These are phyloP conservation scores for Thuja plicata DNA, from an alignment of 83 land plant genomes.

Conservation along the genomic window DNA sequence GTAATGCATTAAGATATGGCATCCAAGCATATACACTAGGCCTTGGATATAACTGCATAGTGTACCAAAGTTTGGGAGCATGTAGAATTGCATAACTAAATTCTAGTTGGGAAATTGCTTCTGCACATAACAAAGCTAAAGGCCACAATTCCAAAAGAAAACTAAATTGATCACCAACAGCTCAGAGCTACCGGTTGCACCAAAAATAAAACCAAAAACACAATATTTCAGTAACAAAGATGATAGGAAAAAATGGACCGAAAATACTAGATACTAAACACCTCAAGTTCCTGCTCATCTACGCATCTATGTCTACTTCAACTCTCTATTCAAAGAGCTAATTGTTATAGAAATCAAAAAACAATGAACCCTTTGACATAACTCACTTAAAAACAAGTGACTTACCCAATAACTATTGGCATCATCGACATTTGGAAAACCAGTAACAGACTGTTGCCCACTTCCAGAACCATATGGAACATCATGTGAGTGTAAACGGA, in stretches of 20 bases:
- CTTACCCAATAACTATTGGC: conserved; percentile 95
- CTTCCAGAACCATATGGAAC: conserved; percentile 99
- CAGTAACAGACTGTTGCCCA: conserved; percentile 98
- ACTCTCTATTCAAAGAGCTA: background rate
- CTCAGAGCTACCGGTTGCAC: background rate
- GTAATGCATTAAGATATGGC: background rate
- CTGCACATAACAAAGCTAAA: background rate
- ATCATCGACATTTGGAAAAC: conserved; percentile 91
- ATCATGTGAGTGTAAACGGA: conserved; percentile 92
- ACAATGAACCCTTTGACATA: background rate
- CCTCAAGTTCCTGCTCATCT: background rate
- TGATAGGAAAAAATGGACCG: background rate
- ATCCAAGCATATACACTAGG: background rate
- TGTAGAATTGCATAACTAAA: background rate
- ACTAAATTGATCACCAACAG: background rate
- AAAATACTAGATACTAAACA: background rate
- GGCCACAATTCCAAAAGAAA: background rate
- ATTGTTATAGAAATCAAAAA: background rate
- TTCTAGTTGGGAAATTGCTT: background rate
- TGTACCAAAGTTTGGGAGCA: background rate
- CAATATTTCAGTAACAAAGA: background rate
- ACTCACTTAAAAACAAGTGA: background rate
- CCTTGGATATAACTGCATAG: background rate
- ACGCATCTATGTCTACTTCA: background rate
- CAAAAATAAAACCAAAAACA: background rate